Base-by-base conservation (phyloP, 164 flowering plant species). In the Malania oleifera region DNA sequence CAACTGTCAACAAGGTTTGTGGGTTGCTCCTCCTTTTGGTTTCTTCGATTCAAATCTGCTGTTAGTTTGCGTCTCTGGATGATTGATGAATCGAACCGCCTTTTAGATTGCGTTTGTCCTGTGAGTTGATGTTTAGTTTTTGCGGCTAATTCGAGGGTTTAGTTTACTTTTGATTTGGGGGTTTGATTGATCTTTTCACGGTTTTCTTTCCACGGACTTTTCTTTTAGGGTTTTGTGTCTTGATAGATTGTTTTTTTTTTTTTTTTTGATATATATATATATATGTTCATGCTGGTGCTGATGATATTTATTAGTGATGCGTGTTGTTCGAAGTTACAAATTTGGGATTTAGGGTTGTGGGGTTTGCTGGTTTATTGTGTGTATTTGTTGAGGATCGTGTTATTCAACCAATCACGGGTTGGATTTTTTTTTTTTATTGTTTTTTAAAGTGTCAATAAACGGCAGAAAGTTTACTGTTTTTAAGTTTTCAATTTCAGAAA, bases 401-500 rank as follows among this genome's bases (percentile, higher is more conserved):
- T n/a, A 5, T 18, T 11, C 7, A 1, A 25, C 20, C 44, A n/a
- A 3, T 57, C 40, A 24, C 25, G 14, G n/a, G 60, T 28, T 51
- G 22, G 1, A 7, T 15, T 15, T 1, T 27, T 27, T 28, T 27
- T 51, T 51, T 0, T 7, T 27, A 7, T 29, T 29, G 39, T 2
- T 1, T 4, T n/a, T n/a, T n/a, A n/a, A n/a, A n/a, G 20, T 44
- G 20, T n/a, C 5, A 1, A 18, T 44, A 1, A 18, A 8, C 10
- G 4, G 15, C 47, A 4, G 7, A 1, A 19, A n/a, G 20, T 49
- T 48, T 48, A 10, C 40, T 43, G 15, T 1, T 56, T 43, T 46
- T 48, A 29, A 34, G 1, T 40, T 15, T 8, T 60, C n/a, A n/a
- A 29, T 54, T 62, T 59, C 50, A 68, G 70, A 58, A 53, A 20